Conservation (phyloP, 2,329 filamentous ascomycete species). For the Berkeleyomyces rouxiae region DNA sequence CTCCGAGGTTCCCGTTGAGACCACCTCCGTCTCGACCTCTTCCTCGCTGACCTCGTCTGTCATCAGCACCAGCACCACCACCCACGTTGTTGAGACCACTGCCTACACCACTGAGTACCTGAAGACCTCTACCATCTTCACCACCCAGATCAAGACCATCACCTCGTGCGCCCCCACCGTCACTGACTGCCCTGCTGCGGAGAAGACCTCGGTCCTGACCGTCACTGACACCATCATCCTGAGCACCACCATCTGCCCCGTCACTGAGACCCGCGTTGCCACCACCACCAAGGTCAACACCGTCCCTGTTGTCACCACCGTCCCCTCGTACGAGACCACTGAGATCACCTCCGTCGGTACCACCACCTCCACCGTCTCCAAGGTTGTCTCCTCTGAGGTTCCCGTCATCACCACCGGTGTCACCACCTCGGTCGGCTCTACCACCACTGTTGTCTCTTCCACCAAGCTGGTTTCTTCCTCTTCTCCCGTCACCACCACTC, state of each 20-base stretch:
- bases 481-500: slow-evolving; percentile 20
- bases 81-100: slow-evolving; percentile 14
- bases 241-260: slow-evolving; percentile 44
- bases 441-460: slow-evolving; percentile 31
- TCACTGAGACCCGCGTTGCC: slow-evolving; percentile 33
- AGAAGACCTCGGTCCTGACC: slow-evolving; percentile 27
- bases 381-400: slow-evolving; percentile 30
- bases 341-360: slow-evolving; percentile 12
- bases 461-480: slow-evolving; percentile 27
- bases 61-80: slow-evolving; percentile 10
- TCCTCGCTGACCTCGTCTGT: slow-evolving; percentile 9
- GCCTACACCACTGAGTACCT: slow-evolving; percentile 23
- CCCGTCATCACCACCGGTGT: slow-evolving; percentile 32
- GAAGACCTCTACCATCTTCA: slow-evolving; percentile 34
- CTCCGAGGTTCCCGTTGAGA: slow-evolving; percentile 10
- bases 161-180: slow-evolving; percentile 31
- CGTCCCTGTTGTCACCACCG: slow-evolving; percentile 15
- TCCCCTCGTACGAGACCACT: slow-evolving; percentile 14
- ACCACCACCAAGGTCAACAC: slow-evolving; percentile 22
- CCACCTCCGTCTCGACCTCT: slow-evolving; percentile 10
- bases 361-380: slow-evolving; percentile 18
- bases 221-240: slow-evolving; percentile 38
- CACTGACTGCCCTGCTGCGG: slow-evolving; percentile 33
- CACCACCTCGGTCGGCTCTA: slow-evolving; percentile 33
- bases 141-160: slow-evolving; percentile 32